Evolutionary conservation across 1,139 yeast species (phyloP), one percentile per base, ranked within the genome.

Genomic region (Pichia sp.): DNA sequence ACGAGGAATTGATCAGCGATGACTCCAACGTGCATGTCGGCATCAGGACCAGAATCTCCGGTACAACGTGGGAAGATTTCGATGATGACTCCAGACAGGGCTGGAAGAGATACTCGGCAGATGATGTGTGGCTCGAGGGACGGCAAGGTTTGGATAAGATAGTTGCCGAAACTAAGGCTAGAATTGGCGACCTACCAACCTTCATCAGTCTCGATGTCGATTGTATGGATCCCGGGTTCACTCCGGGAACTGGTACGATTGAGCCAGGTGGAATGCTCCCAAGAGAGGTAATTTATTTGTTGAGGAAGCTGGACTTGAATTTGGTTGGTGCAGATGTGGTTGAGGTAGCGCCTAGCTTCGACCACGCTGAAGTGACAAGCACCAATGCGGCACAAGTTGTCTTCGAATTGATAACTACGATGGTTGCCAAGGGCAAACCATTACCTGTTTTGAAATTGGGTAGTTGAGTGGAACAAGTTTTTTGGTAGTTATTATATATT

Each of bases 261-360:
- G 95, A 87, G 69, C 84, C 86, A 4, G 95, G 95, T 54, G 95
- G 95, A 54, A 80, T 89, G 79, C 73, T 85, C 52, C 85, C 92
- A n/a, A 75, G 95, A 57, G 95, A 87, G 67, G 75, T 87, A 56
- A 76, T 86, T 55, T 75, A 82, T 57, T 75, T 87, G 33, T 71
- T 87, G 58, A 75, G 92, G 61, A 75, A 75, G 9, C 69, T 87
- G 45, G 87, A 84, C 27, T 73, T 86, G 64, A 81, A 83, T 57
- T 61, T 87, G 34, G 89, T 87, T 41, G 93, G 93, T 46, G 92
- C 87, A 6, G 95, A 87, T 67, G 73, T 87, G 34, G 93, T 87
- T 24, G 93, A 87, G 67, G 93, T 87, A 6, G 75, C 87, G 29
- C 93, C 95, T 3, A 81, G 86, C 17, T 87, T 75, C 67, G 95